phyloP scores from a whole-genome alignment of 129 eudicot genomes.

The Pulicaria dysenterica region DNA sequence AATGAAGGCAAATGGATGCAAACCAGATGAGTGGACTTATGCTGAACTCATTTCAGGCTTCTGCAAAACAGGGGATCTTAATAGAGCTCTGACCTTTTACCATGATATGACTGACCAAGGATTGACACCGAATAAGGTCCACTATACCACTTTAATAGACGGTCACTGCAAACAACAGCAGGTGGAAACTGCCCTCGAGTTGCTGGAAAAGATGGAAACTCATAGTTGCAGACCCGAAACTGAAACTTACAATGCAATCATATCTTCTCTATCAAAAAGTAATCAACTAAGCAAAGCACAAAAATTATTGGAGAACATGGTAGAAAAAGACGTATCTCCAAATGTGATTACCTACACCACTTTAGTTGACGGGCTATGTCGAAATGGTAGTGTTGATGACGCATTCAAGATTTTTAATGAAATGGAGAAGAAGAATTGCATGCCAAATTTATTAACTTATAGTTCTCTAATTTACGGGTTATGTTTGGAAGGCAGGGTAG shows the following conservation, averaged over 20 bases:
- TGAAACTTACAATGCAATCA: slow-evolving; percentile 68
- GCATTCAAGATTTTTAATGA: slow-evolving; percentile 67
- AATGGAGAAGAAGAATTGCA: slow-evolving; percentile 59
- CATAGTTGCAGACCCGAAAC: slow-evolving; percentile 44
- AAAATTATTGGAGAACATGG: slow-evolving; percentile 48
- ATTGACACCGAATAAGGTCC: slow-evolving; percentile 64
- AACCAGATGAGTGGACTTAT: slow-evolving; percentile 78
- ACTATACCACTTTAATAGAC: slow-evolving; percentile 66
- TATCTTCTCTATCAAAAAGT: slow-evolving; percentile 57
- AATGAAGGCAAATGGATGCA: slow-evolving; percentile 76
- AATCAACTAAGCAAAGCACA: slow-evolving; percentile 57
- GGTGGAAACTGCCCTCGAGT: slow-evolving; percentile 52
- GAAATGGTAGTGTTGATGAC: slow-evolving; percentile 50
- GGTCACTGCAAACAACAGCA: slow-evolving; percentile 68
- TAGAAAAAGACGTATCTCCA: slow-evolving; percentile 53
- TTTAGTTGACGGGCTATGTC: slow-evolving; percentile 73
- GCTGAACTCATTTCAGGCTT: slow-evolving; percentile 76
- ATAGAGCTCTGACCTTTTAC: slow-evolving; percentile 52
- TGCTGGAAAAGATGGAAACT: slow-evolving; percentile 59
- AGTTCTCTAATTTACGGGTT: slow-evolving; percentile 70
- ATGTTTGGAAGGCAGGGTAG: slow-evolving; percentile 66
- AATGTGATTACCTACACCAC: slow-evolving; percentile 78
- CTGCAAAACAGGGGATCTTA: slow-evolving; percentile 66
- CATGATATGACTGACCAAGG: slow-evolving; percentile 60
- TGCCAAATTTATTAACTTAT: slow-evolving; percentile 70